A percentile compares a stretch with the other conserved stretches of the same genome.
Conservation (phyloP, 148 eudicot genomes). For the Amaranthus hypochondriacus region DNA sequence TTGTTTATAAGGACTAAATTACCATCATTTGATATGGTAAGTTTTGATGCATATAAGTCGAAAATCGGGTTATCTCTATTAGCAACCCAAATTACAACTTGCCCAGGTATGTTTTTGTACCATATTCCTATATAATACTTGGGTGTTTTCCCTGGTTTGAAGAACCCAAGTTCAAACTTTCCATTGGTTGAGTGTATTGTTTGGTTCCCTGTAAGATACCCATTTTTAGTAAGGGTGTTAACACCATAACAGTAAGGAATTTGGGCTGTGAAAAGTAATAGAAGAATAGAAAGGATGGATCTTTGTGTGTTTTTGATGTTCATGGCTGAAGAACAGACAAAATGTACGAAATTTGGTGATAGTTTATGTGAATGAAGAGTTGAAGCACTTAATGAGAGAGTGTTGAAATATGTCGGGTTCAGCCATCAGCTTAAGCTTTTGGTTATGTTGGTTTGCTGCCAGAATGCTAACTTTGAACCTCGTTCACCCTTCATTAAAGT, state of each 20-base stretch:
- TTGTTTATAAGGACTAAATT: conserved; percentile 34
- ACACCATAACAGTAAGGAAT: conserved; percentile 22
- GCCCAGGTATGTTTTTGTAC: conserved; percentile 34
- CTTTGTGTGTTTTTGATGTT: neutral
- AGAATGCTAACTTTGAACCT: too few relatives aligned
- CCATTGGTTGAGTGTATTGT: conserved; percentile 39
- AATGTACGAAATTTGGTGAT: too few relatives aligned
- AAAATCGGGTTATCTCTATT: conserved; percentile 40
- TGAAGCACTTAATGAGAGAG: too few relatives aligned
- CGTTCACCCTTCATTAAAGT: too few relatives aligned
- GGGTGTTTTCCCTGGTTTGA: conserved; percentile 40
- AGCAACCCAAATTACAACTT: conserved; percentile 47
- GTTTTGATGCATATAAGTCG: conserved; percentile 22
- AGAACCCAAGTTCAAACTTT: conserved; percentile 45
- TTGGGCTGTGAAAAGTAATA: conserved; percentile 1
- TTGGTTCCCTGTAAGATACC: conserved; percentile 38
- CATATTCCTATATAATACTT: conserved; percentile 38
- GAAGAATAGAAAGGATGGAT: neutral
- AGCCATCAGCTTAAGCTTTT: too few relatives aligned
- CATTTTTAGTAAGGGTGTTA: conserved; percentile 38
- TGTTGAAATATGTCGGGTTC: too few relatives aligned
- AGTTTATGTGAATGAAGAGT: too few relatives aligned
- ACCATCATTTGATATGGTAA: conserved; percentile 35
- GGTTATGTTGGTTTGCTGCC: too few relatives aligned
- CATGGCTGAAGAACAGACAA: neutral